phyloP scores from a whole-genome alignment of 345 rosid species.

The Gossypium turneri region DNA sequence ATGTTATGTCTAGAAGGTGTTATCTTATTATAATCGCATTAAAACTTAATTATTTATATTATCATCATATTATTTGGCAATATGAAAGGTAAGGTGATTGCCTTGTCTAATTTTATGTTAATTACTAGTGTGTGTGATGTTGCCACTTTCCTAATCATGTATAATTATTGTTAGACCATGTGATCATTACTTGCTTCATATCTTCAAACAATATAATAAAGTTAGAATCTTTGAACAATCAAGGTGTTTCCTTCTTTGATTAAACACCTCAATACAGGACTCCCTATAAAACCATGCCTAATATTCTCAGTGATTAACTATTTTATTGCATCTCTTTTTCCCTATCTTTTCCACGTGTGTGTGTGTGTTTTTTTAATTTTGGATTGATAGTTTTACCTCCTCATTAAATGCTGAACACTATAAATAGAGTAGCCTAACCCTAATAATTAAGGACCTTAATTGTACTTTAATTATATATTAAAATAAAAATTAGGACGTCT shows the following conservation, averaged over 20 bases:
- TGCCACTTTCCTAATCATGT: conserved; percentile 10
- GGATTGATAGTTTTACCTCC: too few species aligned
- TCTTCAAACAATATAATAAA: conserved; percentile 9
- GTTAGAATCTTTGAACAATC: neutral
- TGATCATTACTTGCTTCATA: neutral
- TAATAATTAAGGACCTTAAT: neutral
- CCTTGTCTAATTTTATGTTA: neutral
- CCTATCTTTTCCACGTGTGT: neutral
- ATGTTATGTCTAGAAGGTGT: too few species aligned
- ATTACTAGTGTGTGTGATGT: neutral
- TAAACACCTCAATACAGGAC: neutral
- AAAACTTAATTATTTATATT: neutral
- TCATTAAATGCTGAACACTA: neutral
- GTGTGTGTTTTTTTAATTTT: too few species aligned
- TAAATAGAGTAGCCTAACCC: neutral
- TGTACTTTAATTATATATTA: neutral
- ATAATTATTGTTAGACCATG: neutral
- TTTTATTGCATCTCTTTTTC: neutral
- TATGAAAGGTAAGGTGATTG: neutral
- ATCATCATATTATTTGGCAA: neutral
- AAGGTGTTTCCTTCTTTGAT: neutral
- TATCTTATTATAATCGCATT: too few species aligned
- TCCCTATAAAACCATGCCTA: neutral
- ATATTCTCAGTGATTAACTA: neutral
- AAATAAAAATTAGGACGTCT: neutral